Percentiles rank a stretch among this genome's conserved stretches.
phyloP scores from a whole-genome alignment of 2,329 filamentous ascomycete species.

The Colletotrichum liaoningense region DNA sequence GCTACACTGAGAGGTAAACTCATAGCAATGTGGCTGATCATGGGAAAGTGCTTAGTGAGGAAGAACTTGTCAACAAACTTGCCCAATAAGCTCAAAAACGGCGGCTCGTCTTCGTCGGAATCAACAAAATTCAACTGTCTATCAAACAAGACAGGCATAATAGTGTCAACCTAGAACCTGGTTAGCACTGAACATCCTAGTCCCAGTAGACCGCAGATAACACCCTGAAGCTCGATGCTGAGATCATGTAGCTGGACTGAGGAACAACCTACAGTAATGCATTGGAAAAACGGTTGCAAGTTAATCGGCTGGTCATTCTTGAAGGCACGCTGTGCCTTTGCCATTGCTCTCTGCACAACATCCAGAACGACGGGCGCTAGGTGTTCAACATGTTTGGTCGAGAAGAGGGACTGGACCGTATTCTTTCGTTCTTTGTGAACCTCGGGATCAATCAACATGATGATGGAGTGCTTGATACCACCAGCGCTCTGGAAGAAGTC shows the following conservation, averaged over 20 bases:
- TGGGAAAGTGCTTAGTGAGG: neutral
- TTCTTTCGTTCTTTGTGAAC: constrained; percentile 7
- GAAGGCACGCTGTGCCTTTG: neutral
- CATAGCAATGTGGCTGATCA: neutral
- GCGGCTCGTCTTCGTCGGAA: neutral
- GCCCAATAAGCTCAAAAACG: neutral
- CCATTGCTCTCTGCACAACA: neutral
- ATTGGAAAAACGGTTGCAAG: neutral
- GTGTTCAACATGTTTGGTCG: neutral
- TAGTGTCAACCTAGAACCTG: neutral
- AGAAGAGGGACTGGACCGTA: neutral
- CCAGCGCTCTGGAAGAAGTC: constrained; percentile 20
- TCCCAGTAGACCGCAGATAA: neutral
- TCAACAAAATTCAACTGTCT: neutral
- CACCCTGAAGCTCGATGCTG: neutral
- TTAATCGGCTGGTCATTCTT: neutral
- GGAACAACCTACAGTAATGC: neutral
- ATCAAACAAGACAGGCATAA: neutral
- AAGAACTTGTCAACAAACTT: neutral
- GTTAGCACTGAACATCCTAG: neutral
- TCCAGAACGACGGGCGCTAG: neutral
- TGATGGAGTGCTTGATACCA: constrained; percentile 23
- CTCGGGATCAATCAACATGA: constrained; percentile 24
- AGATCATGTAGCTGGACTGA: neutral
- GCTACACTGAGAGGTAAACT: neutral